These are phyloP conservation scores for Coniochaeta pulveracea DNA, from an alignment of 2,329 filamentous ascomycete species.

Conservation along the genomic window DNA sequence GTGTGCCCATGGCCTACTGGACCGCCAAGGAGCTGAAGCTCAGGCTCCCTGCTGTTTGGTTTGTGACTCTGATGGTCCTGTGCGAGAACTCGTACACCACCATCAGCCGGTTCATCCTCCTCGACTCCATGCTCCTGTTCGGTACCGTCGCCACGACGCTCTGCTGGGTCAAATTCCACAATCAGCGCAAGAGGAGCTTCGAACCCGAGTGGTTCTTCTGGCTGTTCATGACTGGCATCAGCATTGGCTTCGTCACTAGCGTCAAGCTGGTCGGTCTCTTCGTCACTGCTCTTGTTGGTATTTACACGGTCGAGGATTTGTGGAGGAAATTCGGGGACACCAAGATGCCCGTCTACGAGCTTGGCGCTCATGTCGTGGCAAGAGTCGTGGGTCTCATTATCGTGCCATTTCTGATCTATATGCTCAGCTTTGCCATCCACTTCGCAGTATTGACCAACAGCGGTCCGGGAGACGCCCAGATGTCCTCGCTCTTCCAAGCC, in stretches of 20 bases:
- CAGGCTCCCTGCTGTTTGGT: conserved; percentile 78
- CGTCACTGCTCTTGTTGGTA: conserved; percentile 82
- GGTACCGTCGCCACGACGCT: conserved; percentile 97
- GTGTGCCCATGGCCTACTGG: conserved; percentile 88
- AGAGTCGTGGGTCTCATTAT: conserved; percentile 81
- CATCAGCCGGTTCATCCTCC: conserved; percentile 93
- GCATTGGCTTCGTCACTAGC: conserved; percentile 95
- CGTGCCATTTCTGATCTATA: conserved; percentile 82
- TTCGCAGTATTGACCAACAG: conserved; percentile 89
- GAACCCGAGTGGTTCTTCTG: conserved; percentile 88
- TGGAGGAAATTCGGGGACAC: conserved; percentile 97
- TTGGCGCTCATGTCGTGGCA: conserved; percentile 68
- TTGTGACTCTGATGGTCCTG: conserved; percentile 91
- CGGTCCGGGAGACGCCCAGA: conserved; percentile 96
- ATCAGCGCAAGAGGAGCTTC: conserved; percentile 75
- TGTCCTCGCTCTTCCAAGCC: conserved; percentile 98
- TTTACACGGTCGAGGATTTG: conserved; percentile 93
- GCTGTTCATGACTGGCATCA: conserved; percentile 86
- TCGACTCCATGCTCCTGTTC: conserved; percentile 97
- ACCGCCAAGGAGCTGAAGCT: conserved; percentile 88
- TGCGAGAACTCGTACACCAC: conserved; percentile 99
- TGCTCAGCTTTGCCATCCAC: conserved; percentile 90
- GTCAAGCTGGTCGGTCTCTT: conserved; percentile 98
- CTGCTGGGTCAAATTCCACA: conserved; percentile 96
- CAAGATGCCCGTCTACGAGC: conserved; percentile 68